These are phyloP conservation scores for Hordeum marinum DNA, from an alignment of 176 grass and related monocot genomes.

Conservation along the genomic window DNA sequence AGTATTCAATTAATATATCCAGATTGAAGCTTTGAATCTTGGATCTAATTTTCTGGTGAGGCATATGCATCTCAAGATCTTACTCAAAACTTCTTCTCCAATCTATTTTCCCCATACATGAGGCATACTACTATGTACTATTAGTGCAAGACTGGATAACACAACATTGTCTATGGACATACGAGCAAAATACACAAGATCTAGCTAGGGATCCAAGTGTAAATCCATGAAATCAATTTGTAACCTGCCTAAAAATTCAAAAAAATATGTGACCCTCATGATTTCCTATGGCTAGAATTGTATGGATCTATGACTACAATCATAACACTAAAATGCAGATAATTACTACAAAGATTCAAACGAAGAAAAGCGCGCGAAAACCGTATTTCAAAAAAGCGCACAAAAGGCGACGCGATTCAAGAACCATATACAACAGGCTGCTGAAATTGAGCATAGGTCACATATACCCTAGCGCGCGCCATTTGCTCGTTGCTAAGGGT, in stretches of 20 bases:
- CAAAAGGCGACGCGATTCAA: neutral
- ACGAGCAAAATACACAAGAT: neutral
- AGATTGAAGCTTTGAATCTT: neutral
- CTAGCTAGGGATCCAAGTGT: neutral
- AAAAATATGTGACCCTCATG: neutral
- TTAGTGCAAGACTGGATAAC: neutral
- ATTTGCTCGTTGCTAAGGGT: constrained; percentile 21
- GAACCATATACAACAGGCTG: neutral
- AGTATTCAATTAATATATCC: neutral
- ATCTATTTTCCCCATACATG: neutral
- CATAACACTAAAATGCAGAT: neutral
- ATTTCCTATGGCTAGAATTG: neutral
- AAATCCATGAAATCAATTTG: neutral
- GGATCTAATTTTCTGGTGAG: neutral
- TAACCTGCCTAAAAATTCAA: neutral
- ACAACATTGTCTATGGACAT: neutral
- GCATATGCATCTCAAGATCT: neutral
- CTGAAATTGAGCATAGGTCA: neutral
- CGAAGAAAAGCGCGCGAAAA: neutral
- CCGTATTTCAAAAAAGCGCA: neutral
- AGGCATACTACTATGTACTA: neutral
- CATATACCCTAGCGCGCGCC: constrained; percentile 17
- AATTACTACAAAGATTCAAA: neutral
- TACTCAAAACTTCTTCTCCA: too few relatives aligned
- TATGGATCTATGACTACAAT: neutral